These are phyloP conservation scores for Ophiostoma sp. DNA, from an alignment of 2,329 filamentous ascomycete species.

Conservation along the genomic window DNA sequence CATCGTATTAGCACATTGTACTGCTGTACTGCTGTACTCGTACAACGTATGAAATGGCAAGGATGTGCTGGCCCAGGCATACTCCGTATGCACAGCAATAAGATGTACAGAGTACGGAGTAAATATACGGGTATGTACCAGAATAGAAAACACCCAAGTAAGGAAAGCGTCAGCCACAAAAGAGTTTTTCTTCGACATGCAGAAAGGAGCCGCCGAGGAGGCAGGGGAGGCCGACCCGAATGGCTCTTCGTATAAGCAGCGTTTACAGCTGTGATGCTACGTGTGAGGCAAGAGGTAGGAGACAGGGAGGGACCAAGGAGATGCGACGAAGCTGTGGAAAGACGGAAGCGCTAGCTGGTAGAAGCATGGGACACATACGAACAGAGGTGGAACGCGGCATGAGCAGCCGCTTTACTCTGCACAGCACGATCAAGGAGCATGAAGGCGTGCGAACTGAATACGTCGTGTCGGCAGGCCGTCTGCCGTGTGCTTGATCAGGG, in stretches of 20 bases:
- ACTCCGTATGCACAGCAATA: too few species aligned
- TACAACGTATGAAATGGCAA: neutral
- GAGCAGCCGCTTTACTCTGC: neutral
- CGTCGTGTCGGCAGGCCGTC: too few species aligned
- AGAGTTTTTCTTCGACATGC: slow-evolving; percentile 1
- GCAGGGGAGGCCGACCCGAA: neutral
- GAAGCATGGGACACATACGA: neutral
- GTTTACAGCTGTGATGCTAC: neutral
- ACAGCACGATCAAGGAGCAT: neutral
- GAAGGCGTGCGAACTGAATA: neutral
- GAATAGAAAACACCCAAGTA: neutral
- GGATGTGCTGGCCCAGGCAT: neutral
- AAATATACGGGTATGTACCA: neutral
- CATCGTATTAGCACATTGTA: slow-evolving; percentile 4
- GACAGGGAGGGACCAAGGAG: neutral
- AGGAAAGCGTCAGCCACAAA: slow-evolving; percentile 1
- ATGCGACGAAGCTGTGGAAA: neutral
- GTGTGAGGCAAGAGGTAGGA: slow-evolving; percentile 1
- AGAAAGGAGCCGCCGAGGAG: neutral
- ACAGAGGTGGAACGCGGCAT: neutral
- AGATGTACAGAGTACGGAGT: neutral
- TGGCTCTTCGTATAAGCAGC: neutral
- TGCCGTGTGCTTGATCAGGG: neutral
- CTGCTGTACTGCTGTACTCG: too few species aligned
- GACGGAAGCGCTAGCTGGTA: neutral